Base-by-base conservation (phyloP, 2,329 filamentous ascomycete genomes). In the Leptosphaerulina australis region DNA sequence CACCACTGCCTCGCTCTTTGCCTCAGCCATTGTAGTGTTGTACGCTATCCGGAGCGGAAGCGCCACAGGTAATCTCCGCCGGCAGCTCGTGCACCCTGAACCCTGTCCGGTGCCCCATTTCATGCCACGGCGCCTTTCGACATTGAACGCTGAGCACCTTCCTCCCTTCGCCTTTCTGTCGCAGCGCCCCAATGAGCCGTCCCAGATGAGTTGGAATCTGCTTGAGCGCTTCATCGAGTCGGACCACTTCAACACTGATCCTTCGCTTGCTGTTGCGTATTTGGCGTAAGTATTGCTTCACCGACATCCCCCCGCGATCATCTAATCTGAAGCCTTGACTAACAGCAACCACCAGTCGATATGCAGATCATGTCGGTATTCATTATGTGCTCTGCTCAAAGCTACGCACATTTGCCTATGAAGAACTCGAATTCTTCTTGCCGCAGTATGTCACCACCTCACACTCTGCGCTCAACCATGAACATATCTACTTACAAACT, bases 341-440 rank as follows among this genome's bases (percentile, higher is more conserved):
- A 24, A 62, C 52, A 28, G 34, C 9, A 52, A 68, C 59, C 22
- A n/a, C 57, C 73, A 93, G 90, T 67, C 89, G 90, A 66, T 94
- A 94, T 78, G 88, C 90, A 72, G 87, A 93, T 76, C 88, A 94
- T 80, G 88, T 94, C 72, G 90, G 90, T 66, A 93, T 94, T 69
- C 89, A 93, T 76, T 91, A 93, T 79, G 88, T 91, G 56, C 84
- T 94, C 57, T 93, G 90, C 80, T 88, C 87, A 67, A 94, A 94
- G 83, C 81, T 94, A 70, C 88, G 90, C 70, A 88, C 90, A 74
- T 94, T 94, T 71, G 88, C 88, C 59, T 94, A 93, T 77, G 88
- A 91, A 79, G 89, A 94, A 76, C 92, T 94, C 71, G 90, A 94
- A 76, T 94, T 94, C 85, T 94, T 93, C 79, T 82, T 94, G 39